Conservation (phyloP, 73 alveolate species). For the Paraurostyla sp. region DNA sequence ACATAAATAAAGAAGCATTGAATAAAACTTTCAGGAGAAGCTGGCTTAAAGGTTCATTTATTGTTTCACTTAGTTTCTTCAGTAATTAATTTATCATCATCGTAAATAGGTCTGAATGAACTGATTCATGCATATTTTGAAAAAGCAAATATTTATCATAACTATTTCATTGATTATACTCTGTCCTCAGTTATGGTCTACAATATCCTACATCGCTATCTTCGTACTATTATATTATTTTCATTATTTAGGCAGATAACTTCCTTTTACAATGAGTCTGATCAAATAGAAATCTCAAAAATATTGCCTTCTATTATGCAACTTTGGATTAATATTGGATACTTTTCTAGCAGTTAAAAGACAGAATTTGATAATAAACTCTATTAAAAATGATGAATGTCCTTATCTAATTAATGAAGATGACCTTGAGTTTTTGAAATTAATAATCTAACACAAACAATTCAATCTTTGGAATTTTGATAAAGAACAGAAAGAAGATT, state of each 20-base stretch:
- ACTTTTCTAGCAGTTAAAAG: constrained; percentile 7
- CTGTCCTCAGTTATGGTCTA: background rate
- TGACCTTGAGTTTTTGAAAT: background rate
- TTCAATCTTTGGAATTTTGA: background rate
- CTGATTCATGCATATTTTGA: background rate
- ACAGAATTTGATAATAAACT: background rate
- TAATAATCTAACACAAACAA: background rate
- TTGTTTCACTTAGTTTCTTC: background rate
- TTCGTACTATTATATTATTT: background rate
- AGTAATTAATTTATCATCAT: background rate
- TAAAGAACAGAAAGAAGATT: background rate
- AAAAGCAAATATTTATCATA: constrained; percentile 8
- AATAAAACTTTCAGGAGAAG: background rate
- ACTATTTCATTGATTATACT: constrained; percentile 36
- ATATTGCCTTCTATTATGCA: constrained; percentile 8
- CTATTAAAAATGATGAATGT: constrained; percentile 23
- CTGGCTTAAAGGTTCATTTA: constrained; percentile 21
- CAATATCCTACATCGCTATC: background rate
- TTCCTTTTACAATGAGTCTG: background rate
- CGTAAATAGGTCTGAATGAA: constrained; percentile 5
- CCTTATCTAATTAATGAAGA: constrained; percentile 29
- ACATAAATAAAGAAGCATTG: background rate
- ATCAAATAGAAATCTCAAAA: background rate
- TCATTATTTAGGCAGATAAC: background rate
- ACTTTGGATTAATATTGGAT: constrained; percentile 11